phyloP scores from a whole-genome alignment of 1,139 yeast species.

The Cylindricascospora bacillispora region DNA sequence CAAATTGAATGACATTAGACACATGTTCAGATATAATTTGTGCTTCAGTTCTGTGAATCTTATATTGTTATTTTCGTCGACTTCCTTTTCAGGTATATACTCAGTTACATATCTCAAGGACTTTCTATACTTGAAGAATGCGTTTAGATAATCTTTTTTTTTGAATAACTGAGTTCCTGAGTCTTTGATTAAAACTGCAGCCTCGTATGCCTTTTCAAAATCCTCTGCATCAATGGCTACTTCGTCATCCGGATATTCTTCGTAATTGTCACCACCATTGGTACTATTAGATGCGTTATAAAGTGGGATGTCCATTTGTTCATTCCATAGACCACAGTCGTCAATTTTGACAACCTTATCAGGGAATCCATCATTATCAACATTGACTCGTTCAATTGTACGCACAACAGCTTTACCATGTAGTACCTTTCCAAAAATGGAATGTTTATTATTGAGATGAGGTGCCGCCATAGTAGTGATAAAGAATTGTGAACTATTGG shows the following conservation, averaged over 20 bases:
- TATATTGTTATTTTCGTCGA: conserved; percentile 39
- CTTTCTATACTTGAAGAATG: conserved; percentile 49
- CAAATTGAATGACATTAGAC: conserved; percentile 40
- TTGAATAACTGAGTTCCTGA: conserved; percentile 53
- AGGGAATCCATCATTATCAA: conserved; percentile 36
- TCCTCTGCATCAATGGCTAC: conserved; percentile 44
- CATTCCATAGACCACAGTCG: conserved; percentile 57
- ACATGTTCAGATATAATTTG: conserved; percentile 47
- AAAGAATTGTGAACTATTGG: conserved; percentile 70
- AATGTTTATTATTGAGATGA: conserved; percentile 63
- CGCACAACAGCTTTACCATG: conserved; percentile 64
- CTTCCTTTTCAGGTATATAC: conserved; percentile 55
- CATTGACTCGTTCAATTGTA: conserved; percentile 42
- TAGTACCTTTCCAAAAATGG: conserved; percentile 56
- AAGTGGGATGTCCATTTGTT: conserved; percentile 40
- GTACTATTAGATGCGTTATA: conserved; percentile 47
- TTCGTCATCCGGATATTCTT: conserved; percentile 68
- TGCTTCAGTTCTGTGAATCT: conserved; percentile 46
- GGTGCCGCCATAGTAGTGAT: conserved; percentile 60
- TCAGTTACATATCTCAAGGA: conserved; percentile 58
- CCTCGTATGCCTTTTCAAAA: conserved; percentile 38
- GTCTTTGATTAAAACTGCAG: conserved; percentile 44
- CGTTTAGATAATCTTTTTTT: conserved; percentile 36
- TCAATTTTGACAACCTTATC: conserved; percentile 36
- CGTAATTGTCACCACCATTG: conserved; percentile 57